A percentile compares a stretch with the other conserved stretches of the same genome.
Conservation (phyloP, 2,329 filamentous ascomycete species). For the Cladorrhinum sp. region DNA sequence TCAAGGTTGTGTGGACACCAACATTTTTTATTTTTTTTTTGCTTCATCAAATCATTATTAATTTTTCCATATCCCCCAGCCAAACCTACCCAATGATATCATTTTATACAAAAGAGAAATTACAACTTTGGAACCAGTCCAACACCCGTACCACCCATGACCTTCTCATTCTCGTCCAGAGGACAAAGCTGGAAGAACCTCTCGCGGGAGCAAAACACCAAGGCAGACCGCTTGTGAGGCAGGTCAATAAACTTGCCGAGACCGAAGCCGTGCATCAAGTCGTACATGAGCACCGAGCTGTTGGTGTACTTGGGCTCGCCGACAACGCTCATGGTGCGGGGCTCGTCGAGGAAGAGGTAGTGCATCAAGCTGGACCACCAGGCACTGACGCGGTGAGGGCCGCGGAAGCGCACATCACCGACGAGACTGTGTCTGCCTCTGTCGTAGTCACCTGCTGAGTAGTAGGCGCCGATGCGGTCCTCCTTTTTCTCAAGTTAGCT, state of each 20-base stretch:
- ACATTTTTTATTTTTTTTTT: too few relatives aligned
- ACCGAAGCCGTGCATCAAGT: slow-evolving; percentile 69
- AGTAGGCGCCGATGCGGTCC: slow-evolving; percentile 56
- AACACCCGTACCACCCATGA: slow-evolving; percentile 52
- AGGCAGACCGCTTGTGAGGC: slow-evolving; percentile 67
- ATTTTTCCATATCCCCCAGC: not conserved
- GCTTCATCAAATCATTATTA: not conserved
- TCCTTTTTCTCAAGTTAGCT: slow-evolving; percentile 38
- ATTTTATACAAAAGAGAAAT: slow-evolving; percentile 5
- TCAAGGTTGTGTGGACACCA: too few relatives aligned
- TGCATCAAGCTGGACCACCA: slow-evolving; percentile 64
- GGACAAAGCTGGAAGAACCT: slow-evolving; percentile 68
- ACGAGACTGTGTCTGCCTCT: slow-evolving; percentile 58
- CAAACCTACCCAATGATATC: not conserved
- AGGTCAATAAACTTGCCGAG: slow-evolving; percentile 71
- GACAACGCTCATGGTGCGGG: slow-evolving; percentile 54
- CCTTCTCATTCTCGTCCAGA: slow-evolving; percentile 54
- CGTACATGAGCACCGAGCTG: slow-evolving; percentile 68
- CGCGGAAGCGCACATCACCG: slow-evolving; percentile 57
- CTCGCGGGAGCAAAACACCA: slow-evolving; percentile 62
- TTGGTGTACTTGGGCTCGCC: slow-evolving; percentile 73
- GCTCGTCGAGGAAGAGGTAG: slow-evolving; percentile 60
- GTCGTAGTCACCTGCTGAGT: slow-evolving; percentile 54
- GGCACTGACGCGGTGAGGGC: slow-evolving; percentile 57
- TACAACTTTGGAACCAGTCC: slow-evolving; percentile 55